These are phyloP conservation scores for Exophiala lecanii-corni DNA, from an alignment of 2,329 filamentous ascomycete species.

Conservation along the genomic window DNA sequence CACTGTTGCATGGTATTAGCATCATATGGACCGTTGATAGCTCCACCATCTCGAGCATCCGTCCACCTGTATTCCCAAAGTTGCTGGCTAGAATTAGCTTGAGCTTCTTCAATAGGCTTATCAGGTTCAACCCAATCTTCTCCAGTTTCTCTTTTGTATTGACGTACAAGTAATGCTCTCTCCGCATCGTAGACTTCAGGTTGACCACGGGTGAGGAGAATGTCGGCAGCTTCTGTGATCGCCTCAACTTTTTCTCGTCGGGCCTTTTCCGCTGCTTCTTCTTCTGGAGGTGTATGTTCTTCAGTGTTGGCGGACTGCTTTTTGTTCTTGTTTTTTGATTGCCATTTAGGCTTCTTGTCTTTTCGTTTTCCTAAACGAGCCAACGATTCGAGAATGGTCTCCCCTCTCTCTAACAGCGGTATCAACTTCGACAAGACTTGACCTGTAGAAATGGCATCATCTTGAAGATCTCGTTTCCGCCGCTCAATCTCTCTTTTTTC, in stretches of 20 bases:
- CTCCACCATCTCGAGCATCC: slow-evolving; percentile 74
- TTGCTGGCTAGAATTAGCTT: slow-evolving; percentile 27
- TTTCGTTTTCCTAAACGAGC: slow-evolving; percentile 70
- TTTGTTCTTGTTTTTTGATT: slow-evolving; percentile 45
- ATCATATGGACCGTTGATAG: slow-evolving; percentile 83
- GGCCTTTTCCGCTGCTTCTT: slow-evolving; percentile 64
- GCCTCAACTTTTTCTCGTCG: slow-evolving; percentile 71
- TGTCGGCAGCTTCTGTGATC: slow-evolving; percentile 86
- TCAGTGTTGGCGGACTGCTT: slow-evolving; percentile 22
- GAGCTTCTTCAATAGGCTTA: slow-evolving; percentile 30
- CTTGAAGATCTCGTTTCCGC: slow-evolving; percentile 63
- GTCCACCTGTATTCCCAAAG: slow-evolving; percentile 94
- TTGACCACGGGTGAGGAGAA: slow-evolving; percentile 74
- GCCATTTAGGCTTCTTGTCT: slow-evolving; percentile 37
- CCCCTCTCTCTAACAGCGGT: slow-evolving; percentile 66
- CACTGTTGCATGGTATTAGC: slow-evolving; percentile 80
- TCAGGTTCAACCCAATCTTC: slow-evolving; percentile 64
- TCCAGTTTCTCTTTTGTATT: slow-evolving; percentile 79
- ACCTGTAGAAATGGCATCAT: slow-evolving; percentile 68
- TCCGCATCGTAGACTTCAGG: slow-evolving; percentile 90
- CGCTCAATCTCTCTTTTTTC: slow-evolving; percentile 77
- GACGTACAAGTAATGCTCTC: slow-evolving; percentile 74
- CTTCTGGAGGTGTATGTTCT: slow-evolving; percentile 34
- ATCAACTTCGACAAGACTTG: slow-evolving; percentile 74
- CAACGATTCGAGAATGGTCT: slow-evolving; percentile 84